phyloP scores from a whole-genome alignment of 164 flowering plant species.

The Buxus sempervirens region DNA sequence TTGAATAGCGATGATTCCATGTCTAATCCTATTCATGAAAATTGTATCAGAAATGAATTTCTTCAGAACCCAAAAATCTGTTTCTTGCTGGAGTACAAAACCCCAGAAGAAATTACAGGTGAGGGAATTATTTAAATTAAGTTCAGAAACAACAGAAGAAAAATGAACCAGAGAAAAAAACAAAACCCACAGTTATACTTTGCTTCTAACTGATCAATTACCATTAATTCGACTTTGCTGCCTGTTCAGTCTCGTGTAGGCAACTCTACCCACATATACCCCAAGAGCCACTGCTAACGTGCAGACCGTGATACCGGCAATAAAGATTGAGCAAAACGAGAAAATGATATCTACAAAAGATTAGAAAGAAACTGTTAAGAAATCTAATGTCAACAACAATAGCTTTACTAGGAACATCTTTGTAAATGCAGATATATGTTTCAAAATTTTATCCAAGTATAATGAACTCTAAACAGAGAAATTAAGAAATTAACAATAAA shows the following conservation, averaged over 20 bases:
- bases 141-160: no score
- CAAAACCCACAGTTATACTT: neutral
- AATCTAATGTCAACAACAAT: no score
- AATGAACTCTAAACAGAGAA: neutral
- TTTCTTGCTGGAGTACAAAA: neutral
- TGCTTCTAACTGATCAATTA: conserved; percentile 2
- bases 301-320: conserved; percentile 10
- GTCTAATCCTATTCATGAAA: conserved; percentile 4
- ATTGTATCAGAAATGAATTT: conserved; percentile 1
- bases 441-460: no score
- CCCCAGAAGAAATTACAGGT: neutral
- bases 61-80: neutral
- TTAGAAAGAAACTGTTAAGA: neutral
- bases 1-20: conserved; percentile 9
- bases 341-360: conserved; percentile 10
- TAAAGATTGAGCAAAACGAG: neutral
- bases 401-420: no score
- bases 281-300: conserved; percentile 24
- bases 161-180: no score
- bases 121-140: neutral
- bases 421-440: no score
- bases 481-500: neutral
- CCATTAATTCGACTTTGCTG: conserved; percentile 4
- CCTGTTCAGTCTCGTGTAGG: conserved; percentile 2
- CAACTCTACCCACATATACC: conserved; percentile 18